These are phyloP conservation scores for Candida suzukii DNA, from an alignment of 805 yeast genomes.

Conservation along the genomic window DNA sequence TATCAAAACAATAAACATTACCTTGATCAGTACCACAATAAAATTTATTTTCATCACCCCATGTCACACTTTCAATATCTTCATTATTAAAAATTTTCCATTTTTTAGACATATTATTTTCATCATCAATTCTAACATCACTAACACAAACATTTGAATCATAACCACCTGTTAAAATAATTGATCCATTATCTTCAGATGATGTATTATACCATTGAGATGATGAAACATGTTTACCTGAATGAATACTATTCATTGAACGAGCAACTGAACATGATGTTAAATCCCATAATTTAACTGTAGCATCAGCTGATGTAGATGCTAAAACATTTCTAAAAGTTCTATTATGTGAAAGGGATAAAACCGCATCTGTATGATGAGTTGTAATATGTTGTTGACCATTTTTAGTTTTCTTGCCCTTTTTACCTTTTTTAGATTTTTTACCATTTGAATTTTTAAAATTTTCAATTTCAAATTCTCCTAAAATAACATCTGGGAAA, in stretches of 20 bases:
- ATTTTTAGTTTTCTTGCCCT: constrained; percentile 40
- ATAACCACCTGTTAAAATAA: constrained; percentile 87
- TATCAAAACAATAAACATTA: constrained; percentile 81
- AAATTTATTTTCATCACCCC: constrained; percentile 57
- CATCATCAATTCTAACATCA: constrained; percentile 75
- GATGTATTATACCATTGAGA: constrained; percentile 68
- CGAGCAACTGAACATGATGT: constrained; percentile 67
- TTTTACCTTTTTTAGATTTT: constrained; percentile 34
- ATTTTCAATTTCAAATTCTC: constrained; percentile 54
- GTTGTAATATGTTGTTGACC: constrained; percentile 55
- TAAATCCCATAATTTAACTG: constrained; percentile 94
- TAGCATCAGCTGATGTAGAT: constrained; percentile 91
- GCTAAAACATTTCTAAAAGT: constrained; percentile 80
- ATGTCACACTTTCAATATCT: constrained; percentile 77
- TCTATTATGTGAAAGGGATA: constrained; percentile 78
- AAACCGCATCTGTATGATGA: constrained; percentile 91
- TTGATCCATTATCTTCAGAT: constrained; percentile 42
- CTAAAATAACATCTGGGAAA: constrained; percentile 88
- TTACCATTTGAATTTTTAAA: constrained; percentile 14
- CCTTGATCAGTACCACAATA: constrained; percentile 92
- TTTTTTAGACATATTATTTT: constrained; percentile 48
- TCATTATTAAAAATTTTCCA: constrained; percentile 57
- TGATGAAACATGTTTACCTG: constrained; percentile 73
- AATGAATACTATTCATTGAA: constrained; percentile 65
- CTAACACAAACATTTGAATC: constrained; percentile 76